Base-by-base conservation (phyloP, 768 basidiomycete genomes). In the Suillus ampliporus region DNA sequence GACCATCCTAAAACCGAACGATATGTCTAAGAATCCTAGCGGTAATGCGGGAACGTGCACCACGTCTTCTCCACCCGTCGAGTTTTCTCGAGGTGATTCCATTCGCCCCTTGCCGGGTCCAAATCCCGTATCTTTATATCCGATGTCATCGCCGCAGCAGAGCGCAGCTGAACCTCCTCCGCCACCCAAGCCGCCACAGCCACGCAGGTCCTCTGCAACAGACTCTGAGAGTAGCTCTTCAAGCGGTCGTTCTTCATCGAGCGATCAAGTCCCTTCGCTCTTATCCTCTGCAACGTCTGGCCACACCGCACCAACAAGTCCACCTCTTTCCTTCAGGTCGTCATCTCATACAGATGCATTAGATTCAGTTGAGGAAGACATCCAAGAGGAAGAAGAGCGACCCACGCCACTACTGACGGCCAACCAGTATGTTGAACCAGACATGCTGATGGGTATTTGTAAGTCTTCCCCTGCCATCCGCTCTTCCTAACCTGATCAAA, bases 391-490 rank as follows among this genome's bases (percentile, higher is more conserved):
- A 56, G 68, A 65, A 31, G 67, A 62, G 19, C 71, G 76, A 38
- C 40, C 61, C 1, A 6, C n/a, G 0, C 21, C 64, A 23, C 61
- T 64, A 11, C 59, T 68, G 21, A 61, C 74, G 46, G 75, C 77
- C 53, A 76, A 77, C 50, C 75, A 73, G n/a, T 89, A 84, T 64
- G 76, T 90, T 9, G 89, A 88, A 62, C 73, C 77, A 41, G 84
- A 88, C 46, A 78, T 89, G 57, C 76, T 89, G 3, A 64, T 77
- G 57, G 86, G 89, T 46, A 77, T 91, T 67, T 86, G 90, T 92
- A 69, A 72, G 90, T 88, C 44, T 43, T 66, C 37, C 63, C 61
- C 64, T 41, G 50, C 28, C n/a, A 38, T 26, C 11, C 34, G 9
- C 7, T 63, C 7, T 10, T 19, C 34, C 31, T 31, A 51, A 52